Percentiles rank a stretch among this genome's conserved stretches.
These are phyloP conservation scores for Climacium dendroides DNA, from an alignment of 225 moss, liverwort and hornwort species.

Conservation along the genomic window DNA sequence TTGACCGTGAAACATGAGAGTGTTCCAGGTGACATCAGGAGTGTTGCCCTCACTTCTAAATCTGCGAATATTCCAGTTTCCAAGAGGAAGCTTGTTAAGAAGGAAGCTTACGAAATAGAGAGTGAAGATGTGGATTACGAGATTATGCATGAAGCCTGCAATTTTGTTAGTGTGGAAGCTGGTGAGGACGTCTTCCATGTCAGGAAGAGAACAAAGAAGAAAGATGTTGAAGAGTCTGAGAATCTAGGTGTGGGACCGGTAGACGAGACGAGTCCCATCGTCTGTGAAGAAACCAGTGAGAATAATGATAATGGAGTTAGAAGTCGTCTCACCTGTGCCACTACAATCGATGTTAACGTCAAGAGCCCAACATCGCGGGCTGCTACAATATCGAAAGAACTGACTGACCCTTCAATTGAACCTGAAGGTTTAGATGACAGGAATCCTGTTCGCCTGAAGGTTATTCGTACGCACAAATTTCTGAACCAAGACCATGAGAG, in stretches of 20 bases:
- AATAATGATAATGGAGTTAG: background rate
- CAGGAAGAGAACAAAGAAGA: conserved; percentile 6
- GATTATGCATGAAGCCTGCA: background rate
- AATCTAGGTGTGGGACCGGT: background rate
- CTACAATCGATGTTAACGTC: background rate
- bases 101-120: background rate
- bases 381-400: background rate
- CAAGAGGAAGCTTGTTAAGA: background rate
- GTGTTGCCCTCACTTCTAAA: background rate
- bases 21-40: background rate
- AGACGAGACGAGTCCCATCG: background rate
- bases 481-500: background rate
- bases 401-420: background rate
- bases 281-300: background rate
- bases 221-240: background rate
- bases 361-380: background rate
- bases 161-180: conserved; percentile 2
- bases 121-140: background rate
- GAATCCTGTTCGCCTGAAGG: background rate
- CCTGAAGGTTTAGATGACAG: background rate
- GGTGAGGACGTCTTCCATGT: conserved; percentile 11
- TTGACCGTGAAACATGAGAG: background rate
- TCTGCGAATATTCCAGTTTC: background rate
- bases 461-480: background rate
- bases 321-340: background rate